A percentile compares a stretch with the other conserved stretches of the same genome.
Evolutionary conservation across 495 filamentous ascomycete genomes (phyloP).

Genomic region (Penicillium desertorum): DNA sequence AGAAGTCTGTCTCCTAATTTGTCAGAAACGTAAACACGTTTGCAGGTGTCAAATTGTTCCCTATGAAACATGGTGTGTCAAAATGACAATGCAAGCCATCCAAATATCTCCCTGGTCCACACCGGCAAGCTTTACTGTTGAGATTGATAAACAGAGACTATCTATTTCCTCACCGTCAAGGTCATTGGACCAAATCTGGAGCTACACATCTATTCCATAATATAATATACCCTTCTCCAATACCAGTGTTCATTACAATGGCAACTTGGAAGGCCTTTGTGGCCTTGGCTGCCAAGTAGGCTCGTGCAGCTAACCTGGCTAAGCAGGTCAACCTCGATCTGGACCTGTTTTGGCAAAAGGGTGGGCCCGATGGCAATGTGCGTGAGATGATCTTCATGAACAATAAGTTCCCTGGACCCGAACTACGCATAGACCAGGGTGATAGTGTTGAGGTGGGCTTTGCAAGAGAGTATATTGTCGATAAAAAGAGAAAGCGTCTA

Average conservation of each 20-base stretch:
- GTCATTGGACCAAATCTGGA: neutral
- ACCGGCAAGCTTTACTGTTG: neutral
- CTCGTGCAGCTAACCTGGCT: conserved; percentile 17
- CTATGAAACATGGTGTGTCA: neutral
- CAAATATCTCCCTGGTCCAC: neutral
- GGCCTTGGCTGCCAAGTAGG: conserved; percentile 13
- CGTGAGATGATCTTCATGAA: conserved; percentile 56
- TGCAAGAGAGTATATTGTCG: neutral
- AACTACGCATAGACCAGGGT: conserved; percentile 54
- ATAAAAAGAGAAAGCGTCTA: neutral
- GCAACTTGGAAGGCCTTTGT: conserved; percentile 13
- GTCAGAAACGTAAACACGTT: conserved; percentile 22
- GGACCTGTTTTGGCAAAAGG: conserved; percentile 41
- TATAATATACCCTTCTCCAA: neutral
- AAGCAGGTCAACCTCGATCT: conserved; percentile 32
- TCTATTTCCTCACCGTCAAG: neutral
- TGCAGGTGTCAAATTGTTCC: neutral
- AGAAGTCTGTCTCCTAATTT: neutral
- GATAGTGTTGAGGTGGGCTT: conserved; percentile 52
- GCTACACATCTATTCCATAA: neutral
- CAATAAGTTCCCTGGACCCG: conserved; percentile 55
- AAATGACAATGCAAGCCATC: neutral
- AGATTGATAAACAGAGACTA: neutral
- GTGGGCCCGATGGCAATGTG: conserved; percentile 40
- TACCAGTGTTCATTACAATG: conserved; percentile 2